Evolutionary conservation across 805 yeast species (phyloP).

Genomic region (Schwanniomyces sp.): DNA sequence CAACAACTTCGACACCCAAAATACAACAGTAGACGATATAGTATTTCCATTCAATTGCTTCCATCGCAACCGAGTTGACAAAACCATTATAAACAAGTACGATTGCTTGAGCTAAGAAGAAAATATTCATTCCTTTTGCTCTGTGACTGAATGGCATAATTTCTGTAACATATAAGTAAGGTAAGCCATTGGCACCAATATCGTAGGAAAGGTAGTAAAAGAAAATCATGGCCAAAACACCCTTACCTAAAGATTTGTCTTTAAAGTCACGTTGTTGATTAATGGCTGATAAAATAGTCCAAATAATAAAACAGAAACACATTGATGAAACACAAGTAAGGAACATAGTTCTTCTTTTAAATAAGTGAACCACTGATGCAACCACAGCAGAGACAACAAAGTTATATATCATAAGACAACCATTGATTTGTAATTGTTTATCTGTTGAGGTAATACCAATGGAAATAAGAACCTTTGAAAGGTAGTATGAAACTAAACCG

Average conservation of each 20-base stretch:
- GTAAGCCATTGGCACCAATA: slow-evolving; percentile 29
- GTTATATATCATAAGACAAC: slow-evolving; percentile 49
- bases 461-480: slow-evolving; percentile 49
- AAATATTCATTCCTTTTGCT: slow-evolving; percentile 30
- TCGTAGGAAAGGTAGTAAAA: slow-evolving; percentile 28
- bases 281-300: slow-evolving; percentile 41
- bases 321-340: slow-evolving; percentile 20
- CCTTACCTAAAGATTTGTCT: slow-evolving; percentile 41
- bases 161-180: slow-evolving; percentile 30
- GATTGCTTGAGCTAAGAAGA: slow-evolving; percentile 12
- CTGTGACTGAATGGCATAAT: slow-evolving; percentile 31
- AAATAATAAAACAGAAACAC: slow-evolving; percentile 11
- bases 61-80: slow-evolving; percentile 27
- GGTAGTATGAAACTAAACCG: slow-evolving; percentile 52
- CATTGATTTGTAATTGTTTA: slow-evolving; percentile 50
- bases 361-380: slow-evolving; percentile 17
- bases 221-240: slow-evolving; percentile 53
- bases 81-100: slow-evolving; percentile 17
- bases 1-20: slow-evolving; percentile 20
- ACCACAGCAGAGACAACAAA: slow-evolving; percentile 26
- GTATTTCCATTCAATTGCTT: slow-evolving; percentile 32
- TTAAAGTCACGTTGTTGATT: slow-evolving; percentile 41
- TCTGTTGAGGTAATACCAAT: slow-evolving; percentile 52
- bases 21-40: slow-evolving; percentile 33
- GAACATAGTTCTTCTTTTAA: slow-evolving; percentile 30